Evolutionary conservation across 1,284 basidiomycete genomes (phyloP), one percentile per base, ranked within the genome.

Genomic region (Boletus semigastroideus): DNA sequence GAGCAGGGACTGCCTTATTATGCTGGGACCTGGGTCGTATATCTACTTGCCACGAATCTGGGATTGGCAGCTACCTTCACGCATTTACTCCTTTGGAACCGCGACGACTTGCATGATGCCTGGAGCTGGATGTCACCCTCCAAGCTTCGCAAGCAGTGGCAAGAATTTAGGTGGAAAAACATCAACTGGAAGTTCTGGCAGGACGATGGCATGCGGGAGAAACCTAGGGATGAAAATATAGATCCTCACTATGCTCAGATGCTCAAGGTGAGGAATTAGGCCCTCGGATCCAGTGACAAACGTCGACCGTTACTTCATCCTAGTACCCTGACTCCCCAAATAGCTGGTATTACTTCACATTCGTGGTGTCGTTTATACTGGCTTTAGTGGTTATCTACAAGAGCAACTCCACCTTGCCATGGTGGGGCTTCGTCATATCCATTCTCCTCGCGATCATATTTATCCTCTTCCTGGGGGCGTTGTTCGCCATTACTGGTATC

Each of bases 161-260:
- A 38, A 43, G 48, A 51, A 17, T 57, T 59, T 10, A 46, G 22
- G 16, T 65, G 58, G 62, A 38, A 57, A 8, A 64, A 62, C 31
- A 68, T 78, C 52, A 61, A 75, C 44, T 78, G 72, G 72, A 70
- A 60, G 44, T 72, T 80, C 65, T 80, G 79, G 78, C 53, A 62
- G 39, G 66, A 74, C 43, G 64, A 73, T 50, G 75, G 75, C 11
- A 67, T 71, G 53, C 66, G 71, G 30, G 59, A 69, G 5, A 52
- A 66, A 14, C 49, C 55, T 2, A 52, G 55, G 2, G 58, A 58
- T 36, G 63, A 34, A 6, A 41, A 72, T 33, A 56, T 75, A 11
- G 80, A 82, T 55, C 79, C 79, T n/a, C 80, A 82, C 59, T 82
- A 80, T 51, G 68, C 67, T n/a, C 65, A 79, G 56, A 82, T 82